A percentile compares a stretch with the other conserved stretches of the same genome.
phyloP scores from a whole-genome alignment of 306 rosid species.

The Corylus heterophylla region DNA sequence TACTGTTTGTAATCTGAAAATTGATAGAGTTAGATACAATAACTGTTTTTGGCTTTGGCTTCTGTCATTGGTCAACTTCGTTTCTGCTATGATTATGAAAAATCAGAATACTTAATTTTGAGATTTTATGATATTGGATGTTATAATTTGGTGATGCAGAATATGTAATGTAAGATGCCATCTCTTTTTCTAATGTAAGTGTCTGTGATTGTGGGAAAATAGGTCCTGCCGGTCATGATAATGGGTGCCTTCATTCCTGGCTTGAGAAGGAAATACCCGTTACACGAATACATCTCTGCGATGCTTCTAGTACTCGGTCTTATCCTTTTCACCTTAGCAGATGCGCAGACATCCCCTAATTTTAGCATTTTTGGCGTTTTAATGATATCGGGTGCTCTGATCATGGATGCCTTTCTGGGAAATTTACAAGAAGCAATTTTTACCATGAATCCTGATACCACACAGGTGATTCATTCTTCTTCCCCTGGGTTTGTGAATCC shows the following conservation, averaged over 20 bases:
- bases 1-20: not conserved
- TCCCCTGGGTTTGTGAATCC: not conserved
- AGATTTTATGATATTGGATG: not conserved
- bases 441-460: constrained; percentile 54
- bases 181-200: not conserved
- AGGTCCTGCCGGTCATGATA: constrained; percentile 69
- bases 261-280: constrained; percentile 59
- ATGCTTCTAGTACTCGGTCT: constrained; percentile 53
- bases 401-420: constrained; percentile 69
- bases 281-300: constrained; percentile 60
- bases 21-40: not conserved
- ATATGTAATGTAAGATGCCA: not conserved
- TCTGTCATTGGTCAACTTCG: not conserved
- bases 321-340: constrained; percentile 66
- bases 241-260: constrained; percentile 71
- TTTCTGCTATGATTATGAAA: not conserved
- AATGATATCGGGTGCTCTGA: constrained; percentile 59
- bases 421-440: constrained; percentile 72
- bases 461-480: constrained; percentile 42
- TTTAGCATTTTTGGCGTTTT: constrained; percentile 50
- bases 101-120: not conserved
- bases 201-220: constrained; percentile 12
- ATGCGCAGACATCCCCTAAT: constrained; percentile 66
- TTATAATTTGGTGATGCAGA: not conserved
- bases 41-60: not conserved